phyloP scores from a whole-genome alignment of 805 yeast genomes.

The Jamesozyma rosinii region DNA sequence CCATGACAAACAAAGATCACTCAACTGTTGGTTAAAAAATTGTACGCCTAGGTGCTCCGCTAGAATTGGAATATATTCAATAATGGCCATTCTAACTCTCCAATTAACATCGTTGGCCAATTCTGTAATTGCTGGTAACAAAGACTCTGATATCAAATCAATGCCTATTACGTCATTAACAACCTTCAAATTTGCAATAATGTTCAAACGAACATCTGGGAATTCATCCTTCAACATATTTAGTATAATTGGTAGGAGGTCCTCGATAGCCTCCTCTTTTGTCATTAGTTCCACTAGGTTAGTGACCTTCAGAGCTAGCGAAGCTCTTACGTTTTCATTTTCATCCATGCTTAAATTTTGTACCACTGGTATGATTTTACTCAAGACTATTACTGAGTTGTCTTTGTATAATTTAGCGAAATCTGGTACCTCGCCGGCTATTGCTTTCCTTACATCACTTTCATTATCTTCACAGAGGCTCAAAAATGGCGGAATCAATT shows the following conservation, averaged over 20 bases:
- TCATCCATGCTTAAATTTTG: conserved; percentile 80
- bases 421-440: conserved; percentile 82
- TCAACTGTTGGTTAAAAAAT: conserved; percentile 85
- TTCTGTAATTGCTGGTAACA: conserved; percentile 92
- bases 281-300: conserved; percentile 79
- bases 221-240: conserved; percentile 93
- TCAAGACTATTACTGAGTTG: conserved; percentile 44
- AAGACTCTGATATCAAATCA: conserved; percentile 70
- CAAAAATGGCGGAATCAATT: conserved; percentile 53
- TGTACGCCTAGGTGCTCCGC: conserved; percentile 91
- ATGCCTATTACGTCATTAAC: conserved; percentile 94
- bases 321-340: conserved; percentile 86
- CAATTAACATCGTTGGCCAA: conserved; percentile 94
- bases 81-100: conserved; percentile 95
- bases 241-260: conserved; percentile 76
- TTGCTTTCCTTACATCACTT: conserved; percentile 93
- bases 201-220: conserved; percentile 91
- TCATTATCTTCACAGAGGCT: conserved; percentile 81
- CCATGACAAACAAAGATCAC: conserved; percentile 92
- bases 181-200: conserved; percentile 81
- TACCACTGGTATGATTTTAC: conserved; percentile 73
- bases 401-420: conserved; percentile 46
- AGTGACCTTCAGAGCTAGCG: conserved; percentile 81
- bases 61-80: conserved; percentile 88
- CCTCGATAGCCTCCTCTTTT: conserved; percentile 72